phyloP scores from a whole-genome alignment of 768 basidiomycete genomes.

The Leccinum sublutescens region DNA sequence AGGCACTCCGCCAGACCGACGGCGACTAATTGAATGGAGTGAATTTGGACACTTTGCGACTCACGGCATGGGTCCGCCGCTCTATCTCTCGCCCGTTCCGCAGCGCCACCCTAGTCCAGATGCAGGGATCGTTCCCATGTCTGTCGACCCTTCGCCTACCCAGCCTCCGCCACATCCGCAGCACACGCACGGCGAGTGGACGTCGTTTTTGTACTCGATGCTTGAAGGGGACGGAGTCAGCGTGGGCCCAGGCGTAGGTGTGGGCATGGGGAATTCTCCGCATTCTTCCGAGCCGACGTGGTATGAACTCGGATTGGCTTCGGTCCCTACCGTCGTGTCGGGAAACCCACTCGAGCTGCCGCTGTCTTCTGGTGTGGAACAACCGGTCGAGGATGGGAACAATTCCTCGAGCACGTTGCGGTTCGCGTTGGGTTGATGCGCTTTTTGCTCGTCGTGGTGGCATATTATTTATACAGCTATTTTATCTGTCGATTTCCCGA shows the following conservation, averaged over 20 bases:
- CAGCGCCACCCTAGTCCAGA: constrained; percentile 17
- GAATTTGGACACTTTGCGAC: constrained; percentile 16
- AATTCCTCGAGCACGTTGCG: constrained; percentile 30
- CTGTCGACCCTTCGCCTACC: constrained; percentile 13
- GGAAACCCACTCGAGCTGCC: constrained; percentile 13
- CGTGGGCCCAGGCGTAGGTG: constrained; percentile 3
- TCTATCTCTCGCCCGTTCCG: constrained; percentile 26
- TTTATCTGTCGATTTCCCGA: constrained; percentile 15
- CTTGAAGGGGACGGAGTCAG: constrained; percentile 31
- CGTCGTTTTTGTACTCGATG: constrained; percentile 34
- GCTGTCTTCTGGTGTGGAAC: constrained; percentile 13
- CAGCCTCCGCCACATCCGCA: neutral
- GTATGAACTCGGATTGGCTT: constrained; percentile 30
- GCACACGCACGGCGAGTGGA: constrained; percentile 29
- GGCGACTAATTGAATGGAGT: constrained; percentile 32
- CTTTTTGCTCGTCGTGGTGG: neutral
- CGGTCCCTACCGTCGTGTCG: constrained; percentile 14
- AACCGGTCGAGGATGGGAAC: constrained; percentile 23
- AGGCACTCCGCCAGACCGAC: constrained; percentile 32
- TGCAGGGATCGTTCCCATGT: constrained; percentile 22
- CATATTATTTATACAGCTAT: constrained; percentile 28
- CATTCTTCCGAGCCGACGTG: constrained; percentile 20
- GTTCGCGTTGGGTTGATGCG: constrained; percentile 29
- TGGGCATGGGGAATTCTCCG: constrained; percentile 1
- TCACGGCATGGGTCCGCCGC: constrained; percentile 24